A percentile compares a stretch with the other conserved stretches of the same genome.
These are phyloP conservation scores for Isochrysis galbana DNA, from an alignment of 78 protist genomes.

Conservation along the genomic window DNA sequence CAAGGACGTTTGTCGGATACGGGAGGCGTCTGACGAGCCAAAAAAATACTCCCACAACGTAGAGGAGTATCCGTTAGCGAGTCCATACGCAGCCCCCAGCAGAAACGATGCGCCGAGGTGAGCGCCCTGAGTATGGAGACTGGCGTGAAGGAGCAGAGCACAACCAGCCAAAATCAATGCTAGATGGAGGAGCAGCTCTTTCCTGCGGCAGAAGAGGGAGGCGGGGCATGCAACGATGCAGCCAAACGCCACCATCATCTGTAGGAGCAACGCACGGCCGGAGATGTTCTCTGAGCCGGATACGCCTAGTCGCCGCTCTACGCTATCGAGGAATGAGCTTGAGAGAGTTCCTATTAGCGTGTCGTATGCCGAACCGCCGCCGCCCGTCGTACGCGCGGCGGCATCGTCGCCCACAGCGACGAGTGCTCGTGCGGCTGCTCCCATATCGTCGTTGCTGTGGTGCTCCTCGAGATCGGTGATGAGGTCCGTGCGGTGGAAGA, in stretches of 20 bases:
- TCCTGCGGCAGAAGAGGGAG: not conserved
- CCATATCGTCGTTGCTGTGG: not conserved
- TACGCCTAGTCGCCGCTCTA: not conserved
- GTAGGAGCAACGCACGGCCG: not conserved
- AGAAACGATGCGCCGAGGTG: not conserved
- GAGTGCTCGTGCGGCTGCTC: not conserved
- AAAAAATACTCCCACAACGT: not conserved
- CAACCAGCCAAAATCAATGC: too few species aligned
- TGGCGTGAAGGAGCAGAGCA: not conserved
- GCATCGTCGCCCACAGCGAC: not conserved
- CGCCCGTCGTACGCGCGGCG: not conserved
- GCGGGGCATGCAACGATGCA: not conserved
- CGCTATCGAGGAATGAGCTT: too few species aligned
- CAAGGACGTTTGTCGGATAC: not conserved
- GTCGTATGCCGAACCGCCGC: not conserved
- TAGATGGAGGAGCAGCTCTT: not conserved
- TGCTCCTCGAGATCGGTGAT: not conserved
- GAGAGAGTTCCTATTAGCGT: too few species aligned
- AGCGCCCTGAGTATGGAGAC: too few species aligned
- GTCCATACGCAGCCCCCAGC: not conserved
- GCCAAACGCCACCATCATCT: not conserved
- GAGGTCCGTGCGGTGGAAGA: not conserved
- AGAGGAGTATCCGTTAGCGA: not conserved
- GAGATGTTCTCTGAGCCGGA: not conserved
- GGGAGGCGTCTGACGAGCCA: not conserved